Conservation (phyloP, 139 green algal species). For the Choricystis sp. region DNA sequence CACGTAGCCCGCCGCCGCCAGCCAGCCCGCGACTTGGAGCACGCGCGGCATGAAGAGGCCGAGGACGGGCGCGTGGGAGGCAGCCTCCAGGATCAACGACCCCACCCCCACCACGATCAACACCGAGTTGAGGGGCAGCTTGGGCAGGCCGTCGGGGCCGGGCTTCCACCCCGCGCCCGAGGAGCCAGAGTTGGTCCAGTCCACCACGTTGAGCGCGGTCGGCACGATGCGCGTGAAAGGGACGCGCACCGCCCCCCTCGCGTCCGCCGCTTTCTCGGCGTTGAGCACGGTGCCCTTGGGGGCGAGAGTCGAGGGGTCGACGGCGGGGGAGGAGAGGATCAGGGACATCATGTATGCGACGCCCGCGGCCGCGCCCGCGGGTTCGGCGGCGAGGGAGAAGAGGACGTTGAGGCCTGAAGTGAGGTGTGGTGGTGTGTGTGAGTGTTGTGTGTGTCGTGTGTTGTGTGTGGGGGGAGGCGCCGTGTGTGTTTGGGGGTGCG, state of each 20-base stretch:
- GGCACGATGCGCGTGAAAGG: constrained; percentile 47
- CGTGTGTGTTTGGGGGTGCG: not conserved
- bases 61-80: constrained; percentile 40
- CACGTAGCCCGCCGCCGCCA: constrained; percentile 32
- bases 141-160: constrained; percentile 33
- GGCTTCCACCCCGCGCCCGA: constrained; percentile 38
- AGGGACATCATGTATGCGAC: constrained; percentile 59
- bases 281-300: constrained; percentile 44
- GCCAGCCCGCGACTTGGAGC: constrained; percentile 32
- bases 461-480: not conserved
- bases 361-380: constrained; percentile 29
- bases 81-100: constrained; percentile 39
- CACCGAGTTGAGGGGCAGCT: constrained; percentile 50
- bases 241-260: constrained; percentile 31
- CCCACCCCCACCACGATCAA: constrained; percentile 47
- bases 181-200: constrained; percentile 33
- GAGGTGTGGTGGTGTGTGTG: no score
- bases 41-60: constrained; percentile 43
- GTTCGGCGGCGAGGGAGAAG: constrained; percentile 32
- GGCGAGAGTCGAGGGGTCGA: constrained; percentile 48
- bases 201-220: constrained; percentile 35
- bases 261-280: constrained; percentile 41
- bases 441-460: not conserved
- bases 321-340: constrained; percentile 28
- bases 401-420: constrained; percentile 36